Percentiles rank a stretch among this genome's conserved stretches.
Conservation (phyloP, 176 grass and related monocot genomes). For the Oryza nivara region DNA sequence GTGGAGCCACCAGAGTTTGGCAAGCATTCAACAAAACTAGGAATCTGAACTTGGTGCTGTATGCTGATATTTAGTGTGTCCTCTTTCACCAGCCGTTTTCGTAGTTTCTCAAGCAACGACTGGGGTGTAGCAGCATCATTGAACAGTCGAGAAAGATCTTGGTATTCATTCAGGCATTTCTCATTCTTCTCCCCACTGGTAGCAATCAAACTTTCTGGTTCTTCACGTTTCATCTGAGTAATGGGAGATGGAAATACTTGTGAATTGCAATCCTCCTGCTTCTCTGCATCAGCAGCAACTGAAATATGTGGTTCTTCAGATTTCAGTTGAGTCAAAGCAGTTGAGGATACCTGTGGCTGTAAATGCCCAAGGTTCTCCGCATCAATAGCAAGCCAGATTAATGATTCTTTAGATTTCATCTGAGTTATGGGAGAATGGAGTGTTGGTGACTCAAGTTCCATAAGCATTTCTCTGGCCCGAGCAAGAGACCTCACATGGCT, state of each 20-base stretch:
- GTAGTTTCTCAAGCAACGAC: conserved; percentile 57
- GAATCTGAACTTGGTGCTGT: conserved; percentile 33
- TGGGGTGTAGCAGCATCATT: conserved; percentile 58
- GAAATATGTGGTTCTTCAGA: conserved; percentile 31
- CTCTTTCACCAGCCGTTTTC: conserved; percentile 45
- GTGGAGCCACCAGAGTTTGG: background rate
- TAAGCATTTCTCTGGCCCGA: conserved; percentile 53
- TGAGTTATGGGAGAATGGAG: conserved; percentile 53
- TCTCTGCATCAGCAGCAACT: conserved; percentile 33
- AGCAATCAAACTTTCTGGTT: conserved; percentile 22
- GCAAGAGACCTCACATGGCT: conserved; percentile 58
- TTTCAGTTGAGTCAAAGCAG: conserved; percentile 38
- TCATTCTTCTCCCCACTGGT: conserved; percentile 30
- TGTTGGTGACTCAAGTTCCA: conserved; percentile 45
- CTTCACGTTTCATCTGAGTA: conserved; percentile 51
- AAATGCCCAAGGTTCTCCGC: conserved; percentile 44
- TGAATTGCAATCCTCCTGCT: conserved; percentile 33
- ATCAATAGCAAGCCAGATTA: conserved; percentile 27
- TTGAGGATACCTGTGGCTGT: conserved; percentile 26
- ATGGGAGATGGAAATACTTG: conserved; percentile 45
- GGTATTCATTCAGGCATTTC: conserved; percentile 18
- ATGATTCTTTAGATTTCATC: conserved; percentile 44
- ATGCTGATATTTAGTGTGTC: conserved; percentile 9
- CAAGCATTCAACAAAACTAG: conserved; percentile 22
- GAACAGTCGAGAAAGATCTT: conserved; percentile 49